These are phyloP conservation scores for Talaromyces stipitatus DNA, from an alignment of 495 filamentous ascomycete species.

Conservation along the genomic window DNA sequence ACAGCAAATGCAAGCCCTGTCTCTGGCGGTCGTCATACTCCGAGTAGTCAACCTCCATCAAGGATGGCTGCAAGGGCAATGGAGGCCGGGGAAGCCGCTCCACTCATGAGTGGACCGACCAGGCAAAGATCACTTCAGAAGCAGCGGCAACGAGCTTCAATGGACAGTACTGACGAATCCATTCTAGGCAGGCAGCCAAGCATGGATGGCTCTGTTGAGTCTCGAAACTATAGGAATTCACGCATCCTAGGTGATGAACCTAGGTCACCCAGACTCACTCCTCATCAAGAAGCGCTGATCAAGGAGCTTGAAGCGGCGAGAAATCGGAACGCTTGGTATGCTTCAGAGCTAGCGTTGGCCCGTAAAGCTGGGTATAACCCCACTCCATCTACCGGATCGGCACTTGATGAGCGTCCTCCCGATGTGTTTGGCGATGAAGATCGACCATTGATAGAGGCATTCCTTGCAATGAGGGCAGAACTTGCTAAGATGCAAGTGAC, in stretches of 20 bases:
- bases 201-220: conserved; percentile 37
- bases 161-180: conserved; percentile 40
- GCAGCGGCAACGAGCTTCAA: conserved; percentile 33
- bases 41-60: conserved; percentile 39
- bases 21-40: conserved; percentile 54
- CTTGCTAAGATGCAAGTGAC: conserved; percentile 76
- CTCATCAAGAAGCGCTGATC: conserved; percentile 49
- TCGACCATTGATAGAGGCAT: conserved; percentile 82
- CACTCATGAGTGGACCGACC: conserved; percentile 32
- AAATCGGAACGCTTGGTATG: conserved; percentile 92
- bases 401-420: conserved; percentile 64
- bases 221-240: conserved; percentile 32
- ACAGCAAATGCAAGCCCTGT: conserved; percentile 27
- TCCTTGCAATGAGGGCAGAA: conserved; percentile 83
- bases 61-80: conserved; percentile 37
- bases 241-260: conserved; percentile 34
- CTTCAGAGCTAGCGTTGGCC: conserved; percentile 85
- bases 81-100: conserved; percentile 42
- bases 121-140: conserved; percentile 38
- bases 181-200: conserved; percentile 34
- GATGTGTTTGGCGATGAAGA: conserved; percentile 86
- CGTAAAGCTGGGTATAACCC: conserved; percentile 79
- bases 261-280: conserved; percentile 35
- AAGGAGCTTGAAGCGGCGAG: conserved; percentile 78
- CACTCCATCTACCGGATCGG: conserved; percentile 61